Evolutionary conservation across 345 rosid genomes (phyloP), one percentile per base, ranked within the genome.

Genomic region (Zanthoxylum bungeanum): DNA sequence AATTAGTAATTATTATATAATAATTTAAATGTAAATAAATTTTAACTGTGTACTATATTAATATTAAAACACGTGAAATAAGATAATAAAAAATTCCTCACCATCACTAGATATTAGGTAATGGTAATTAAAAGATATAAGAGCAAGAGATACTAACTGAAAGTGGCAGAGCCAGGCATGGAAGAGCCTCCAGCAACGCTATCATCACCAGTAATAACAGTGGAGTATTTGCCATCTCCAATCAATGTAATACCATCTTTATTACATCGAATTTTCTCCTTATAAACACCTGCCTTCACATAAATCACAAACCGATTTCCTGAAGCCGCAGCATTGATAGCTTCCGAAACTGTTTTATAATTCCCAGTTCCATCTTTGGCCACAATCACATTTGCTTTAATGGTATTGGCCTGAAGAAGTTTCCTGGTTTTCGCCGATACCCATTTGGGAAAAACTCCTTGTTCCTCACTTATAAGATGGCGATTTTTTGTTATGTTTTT

Each of bases 301-400:
- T 89, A 86, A 49, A 93, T 88, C 67, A 93, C 87, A 66, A 86
- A 86, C 66, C 93, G 82, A 12, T 80, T 79, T n/a, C 87, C 88
- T 2, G 82, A 67, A 11, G 98, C n/a, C n/a, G n/a, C 89, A 19
- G 93, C 89, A 0, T 57, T 56, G 4, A 93, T 84, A 8, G 98
- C 98, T 44, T 81, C 97, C 31, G 85, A 76, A 11, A 93, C 76
- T 0, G 92, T 89, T 17, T 8, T 30, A 64, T 85, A 93, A 73
- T 91, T 79, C 4, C 98, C 97, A 0, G 92, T 74, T n/a, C 96
- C 97, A 57, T 93, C 98, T 79, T 89, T 81, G 0, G 97, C 89
- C 4, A 93, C 98, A 64, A 91, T 83, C 3, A 57, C 87, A 59
- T 91, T 82, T 17, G 83, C 86, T 60, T 81, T 80, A 8, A 73